Conservation (phyloP, 352 stramenopile species). For the Elongisporangium senticosum region DNA sequence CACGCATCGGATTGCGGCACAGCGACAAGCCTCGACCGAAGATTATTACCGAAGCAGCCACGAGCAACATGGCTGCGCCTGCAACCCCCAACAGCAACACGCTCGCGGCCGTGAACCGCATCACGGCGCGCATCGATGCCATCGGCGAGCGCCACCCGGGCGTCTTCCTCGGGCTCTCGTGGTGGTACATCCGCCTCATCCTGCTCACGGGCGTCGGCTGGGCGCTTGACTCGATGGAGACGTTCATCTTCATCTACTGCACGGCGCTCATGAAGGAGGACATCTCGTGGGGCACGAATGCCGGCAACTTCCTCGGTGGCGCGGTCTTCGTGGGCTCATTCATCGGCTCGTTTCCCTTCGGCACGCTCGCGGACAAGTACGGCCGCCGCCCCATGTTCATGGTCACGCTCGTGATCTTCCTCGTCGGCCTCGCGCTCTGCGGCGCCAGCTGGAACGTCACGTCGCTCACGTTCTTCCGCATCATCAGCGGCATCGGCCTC, state of each 20-base stretch:
- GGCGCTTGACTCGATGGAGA: constrained; percentile 77
- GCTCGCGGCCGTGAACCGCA: constrained; percentile 47
- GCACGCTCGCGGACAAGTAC: constrained; percentile 55
- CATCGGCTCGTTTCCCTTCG: constrained; percentile 53
- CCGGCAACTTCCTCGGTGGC: constrained; percentile 39
- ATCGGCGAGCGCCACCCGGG: constrained; percentile 46
- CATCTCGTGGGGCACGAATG: constrained; percentile 28
- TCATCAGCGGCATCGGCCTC: constrained; percentile 59
- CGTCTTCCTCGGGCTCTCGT: constrained; percentile 52
- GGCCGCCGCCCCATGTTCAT: constrained; percentile 63
- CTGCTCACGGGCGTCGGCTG: constrained; percentile 58
- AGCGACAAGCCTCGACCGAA: too few relatives aligned
- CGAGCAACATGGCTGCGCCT: constrained; percentile 3
- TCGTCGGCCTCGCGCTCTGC: constrained; percentile 41
- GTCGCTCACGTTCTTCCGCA: constrained; percentile 46
- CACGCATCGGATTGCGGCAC: too few relatives aligned
- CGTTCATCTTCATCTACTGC: constrained; percentile 64
- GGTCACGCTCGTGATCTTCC: constrained; percentile 57
- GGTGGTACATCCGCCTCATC: constrained; percentile 66
- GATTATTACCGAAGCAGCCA: not conserved
- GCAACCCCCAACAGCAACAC: constrained; percentile 18
- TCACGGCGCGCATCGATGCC: constrained; percentile 60
- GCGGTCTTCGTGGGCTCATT: constrained; percentile 62
- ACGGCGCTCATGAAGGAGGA: constrained; percentile 30
- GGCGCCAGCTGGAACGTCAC: constrained; percentile 44